Evolutionary conservation across 345 rosid species (phyloP), one percentile per base, ranked within the genome.

Genomic region (Sisymbrium altissimum): DNA sequence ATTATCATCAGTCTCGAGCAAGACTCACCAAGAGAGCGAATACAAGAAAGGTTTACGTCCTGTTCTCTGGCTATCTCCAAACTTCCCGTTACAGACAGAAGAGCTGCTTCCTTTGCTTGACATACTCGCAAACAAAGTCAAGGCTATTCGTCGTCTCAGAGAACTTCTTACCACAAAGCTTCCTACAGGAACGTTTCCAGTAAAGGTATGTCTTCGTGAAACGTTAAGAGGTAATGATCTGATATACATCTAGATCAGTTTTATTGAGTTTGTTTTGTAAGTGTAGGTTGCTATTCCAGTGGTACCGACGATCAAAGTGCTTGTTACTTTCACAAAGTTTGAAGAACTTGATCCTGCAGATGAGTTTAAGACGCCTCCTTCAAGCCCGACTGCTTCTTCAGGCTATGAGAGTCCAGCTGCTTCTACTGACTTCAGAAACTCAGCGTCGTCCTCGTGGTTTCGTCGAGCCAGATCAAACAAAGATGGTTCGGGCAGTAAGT

Each of bases 51-150:
- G 97, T 3, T 66, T 95, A 79, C 86, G 97, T 84, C 99, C 97
- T 62, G 86, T 86, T 70, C 89, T 95, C 7, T 95, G 99, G 99
- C 91, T 95, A 69, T 89, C 97, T 52, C 84, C 93, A 4, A 80
- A 78, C 80, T 95, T 95, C 49, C 96, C 99, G 1, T 77, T 95
- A 62, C 91, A 88, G 81, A 95, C 96, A 1, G 98, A 92, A 74
- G 99, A 95, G 80, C 85, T 95, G 43, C 86, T 95, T 78, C 99
- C 99, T 9, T 77, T 95, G 85, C 98, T 95, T 29, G 99, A 92
- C 81, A 95, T 95, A 82, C 92, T 95, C 17, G 99, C 99, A 27
- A 95, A 86, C 85, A 95, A 95, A 81, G 99, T 95, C 56, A 95
- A 95, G 76, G 99, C 98, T 3, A 90, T 95, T 60, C 98, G 98